Evolutionary conservation across 495 filamentous ascomycete species (phyloP).

Genomic region (Hypoxylon intermedium): DNA sequence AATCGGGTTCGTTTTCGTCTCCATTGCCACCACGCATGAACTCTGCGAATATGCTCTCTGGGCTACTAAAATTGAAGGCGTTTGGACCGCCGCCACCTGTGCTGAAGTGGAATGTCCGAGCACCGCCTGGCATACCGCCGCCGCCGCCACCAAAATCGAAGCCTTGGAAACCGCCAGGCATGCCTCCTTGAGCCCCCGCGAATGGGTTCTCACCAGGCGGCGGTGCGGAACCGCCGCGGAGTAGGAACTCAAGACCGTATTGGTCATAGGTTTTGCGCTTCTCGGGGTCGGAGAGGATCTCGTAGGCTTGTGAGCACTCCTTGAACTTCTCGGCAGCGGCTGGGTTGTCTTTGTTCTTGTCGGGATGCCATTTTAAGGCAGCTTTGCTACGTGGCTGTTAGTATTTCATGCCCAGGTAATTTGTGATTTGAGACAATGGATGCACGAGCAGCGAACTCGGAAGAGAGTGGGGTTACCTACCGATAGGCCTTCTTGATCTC

Average conservation of each 20-base stretch:
- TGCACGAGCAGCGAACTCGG: conserved; percentile 7
- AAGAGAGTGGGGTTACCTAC: conserved; percentile 55
- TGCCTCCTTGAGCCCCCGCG: conserved; percentile 54
- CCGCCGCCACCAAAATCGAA: conserved; percentile 32
- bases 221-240: conserved; percentile 78
- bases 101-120: conserved; percentile 77
- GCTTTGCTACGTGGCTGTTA: conserved; percentile 66
- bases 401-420: conserved; percentile 1
- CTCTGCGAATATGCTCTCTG: conserved; percentile 82
- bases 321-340: conserved; percentile 88
- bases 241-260: conserved; percentile 89
- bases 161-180: neutral
- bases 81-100: conserved; percentile 58
- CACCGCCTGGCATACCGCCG: conserved; percentile 52
- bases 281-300: conserved; percentile 96
- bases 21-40: conserved; percentile 68
- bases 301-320: conserved; percentile 95
- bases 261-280: conserved; percentile 97
- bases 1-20: conserved; percentile 43
- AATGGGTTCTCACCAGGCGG: conserved; percentile 66
- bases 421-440: conserved; percentile 7
- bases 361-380: conserved; percentile 91
- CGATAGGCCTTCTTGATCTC: conserved; percentile 97
- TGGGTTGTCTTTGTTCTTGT: conserved; percentile 95
- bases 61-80: conserved; percentile 80